These are phyloP conservation scores for Musa itinerans DNA, from an alignment of 176 grass and related monocot species.

Conservation along the genomic window DNA sequence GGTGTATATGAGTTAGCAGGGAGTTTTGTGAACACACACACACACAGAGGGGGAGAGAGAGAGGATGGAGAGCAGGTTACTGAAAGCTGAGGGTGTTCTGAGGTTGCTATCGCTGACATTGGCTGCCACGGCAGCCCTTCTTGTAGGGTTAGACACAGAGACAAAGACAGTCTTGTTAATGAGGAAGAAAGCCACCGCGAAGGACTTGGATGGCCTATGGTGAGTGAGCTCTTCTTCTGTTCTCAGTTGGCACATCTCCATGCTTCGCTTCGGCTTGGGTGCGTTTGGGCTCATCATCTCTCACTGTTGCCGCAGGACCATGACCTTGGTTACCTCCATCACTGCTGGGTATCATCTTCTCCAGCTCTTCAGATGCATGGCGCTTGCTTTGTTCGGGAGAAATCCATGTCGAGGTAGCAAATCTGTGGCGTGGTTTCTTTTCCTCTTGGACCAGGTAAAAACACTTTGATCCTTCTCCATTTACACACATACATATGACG, in stretches of 20 bases:
- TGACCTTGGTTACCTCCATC: conserved; percentile 27
- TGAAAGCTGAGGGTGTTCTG: conserved; percentile 42
- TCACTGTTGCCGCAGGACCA: conserved; percentile 20
- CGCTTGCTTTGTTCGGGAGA: conserved; percentile 23
- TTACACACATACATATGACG: too few species aligned
- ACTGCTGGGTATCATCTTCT: conserved; percentile 70
- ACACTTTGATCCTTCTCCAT: too few species aligned
- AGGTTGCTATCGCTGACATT: conserved; percentile 40
- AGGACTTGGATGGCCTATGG: conserved; percentile 70
- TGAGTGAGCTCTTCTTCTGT: neutral
- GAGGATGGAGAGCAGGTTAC: neutral
- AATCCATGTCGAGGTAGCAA: conserved; percentile 26
- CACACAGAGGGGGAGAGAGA: conserved; percentile 2
- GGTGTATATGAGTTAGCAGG: too few species aligned
- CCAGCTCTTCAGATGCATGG: conserved; percentile 61
- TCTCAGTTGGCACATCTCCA: too few species aligned
- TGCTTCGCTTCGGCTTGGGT: too few species aligned
- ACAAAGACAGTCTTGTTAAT: conserved; percentile 59
- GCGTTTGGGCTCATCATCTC: neutral
- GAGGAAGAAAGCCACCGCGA: conserved; percentile 49
- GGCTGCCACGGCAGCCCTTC: conserved; percentile 44
- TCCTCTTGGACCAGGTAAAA: conserved; percentile 73
- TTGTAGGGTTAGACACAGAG: conserved; percentile 56
- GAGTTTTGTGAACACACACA: neutral
- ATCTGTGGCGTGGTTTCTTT: conserved; percentile 45